phyloP scores from a whole-genome alignment of 2,329 filamentous ascomycete species.

The Phyllosticta citribraziliensis region DNA sequence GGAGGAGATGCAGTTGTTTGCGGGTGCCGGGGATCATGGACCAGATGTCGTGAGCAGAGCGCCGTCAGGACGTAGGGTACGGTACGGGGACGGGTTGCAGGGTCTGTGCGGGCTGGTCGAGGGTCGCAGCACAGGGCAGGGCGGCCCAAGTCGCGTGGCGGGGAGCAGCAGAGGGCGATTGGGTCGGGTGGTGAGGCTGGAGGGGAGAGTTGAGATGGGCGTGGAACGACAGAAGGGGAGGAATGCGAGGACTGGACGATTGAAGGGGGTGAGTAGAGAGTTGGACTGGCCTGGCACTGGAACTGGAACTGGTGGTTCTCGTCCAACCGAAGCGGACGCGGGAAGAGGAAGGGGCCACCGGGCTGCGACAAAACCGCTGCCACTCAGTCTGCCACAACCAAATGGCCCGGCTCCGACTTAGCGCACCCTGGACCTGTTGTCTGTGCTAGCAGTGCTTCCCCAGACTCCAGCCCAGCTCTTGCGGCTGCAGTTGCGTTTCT shows the following conservation, averaged over 20 bases:
- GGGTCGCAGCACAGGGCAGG: background rate
- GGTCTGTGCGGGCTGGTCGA: background rate
- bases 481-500: too few species aligned
- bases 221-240: too few species aligned
- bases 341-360: background rate
- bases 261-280: background rate
- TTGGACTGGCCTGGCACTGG: too few species aligned
- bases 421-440: background rate
- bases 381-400: background rate
- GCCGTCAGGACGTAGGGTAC: too few species aligned
- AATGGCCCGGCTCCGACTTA: background rate
- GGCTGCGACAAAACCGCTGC: background rate
- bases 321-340: too few species aligned
- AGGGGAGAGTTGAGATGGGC: background rate
- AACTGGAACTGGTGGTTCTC: too few species aligned
- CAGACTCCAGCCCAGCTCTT: too few species aligned
- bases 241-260: background rate
- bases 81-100: background rate
- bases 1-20: background rate
- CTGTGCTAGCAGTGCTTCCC: too few species aligned
- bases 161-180: background rate
- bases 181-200: background rate
- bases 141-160: background rate
- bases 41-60: slow-evolving; percentile 6
- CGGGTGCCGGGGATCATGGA: slow-evolving; percentile 6